Evolutionary conservation across 805 yeast species (phyloP).

Genomic region (Gaillardinia entomophila): DNA sequence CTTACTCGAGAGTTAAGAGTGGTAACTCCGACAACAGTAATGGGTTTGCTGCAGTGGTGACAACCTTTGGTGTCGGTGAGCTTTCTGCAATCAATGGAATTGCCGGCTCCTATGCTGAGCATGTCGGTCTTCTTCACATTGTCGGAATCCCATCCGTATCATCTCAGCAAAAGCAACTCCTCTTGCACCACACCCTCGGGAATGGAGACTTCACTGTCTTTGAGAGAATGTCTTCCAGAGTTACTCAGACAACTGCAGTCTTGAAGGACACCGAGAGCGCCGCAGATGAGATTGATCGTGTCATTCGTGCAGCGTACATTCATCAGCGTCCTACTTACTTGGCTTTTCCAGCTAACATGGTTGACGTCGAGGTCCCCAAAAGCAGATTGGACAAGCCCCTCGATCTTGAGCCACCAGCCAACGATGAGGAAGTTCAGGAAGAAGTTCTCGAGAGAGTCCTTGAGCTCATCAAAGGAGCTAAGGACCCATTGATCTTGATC

Average conservation of each 20-base stretch:
- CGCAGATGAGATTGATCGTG: constrained; percentile 8
- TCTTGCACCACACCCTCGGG: constrained; percentile 12
- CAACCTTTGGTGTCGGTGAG: constrained; percentile 12
- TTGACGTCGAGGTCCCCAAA: constrained; percentile 7
- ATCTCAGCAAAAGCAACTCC: constrained; percentile 8
- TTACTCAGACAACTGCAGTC: constrained; percentile 7
- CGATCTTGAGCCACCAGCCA: constrained; percentile 8
- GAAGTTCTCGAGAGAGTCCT: constrained; percentile 7
- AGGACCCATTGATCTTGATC: constrained; percentile 14
- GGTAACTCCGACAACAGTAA: no score
- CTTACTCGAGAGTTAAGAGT: constrained; percentile 78
- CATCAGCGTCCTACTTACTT: constrained; percentile 11
- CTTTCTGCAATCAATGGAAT: constrained; percentile 10
- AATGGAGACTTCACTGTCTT: constrained; percentile 12
- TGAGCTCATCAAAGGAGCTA: constrained; percentile 6
- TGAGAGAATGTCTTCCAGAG: constrained; percentile 7
- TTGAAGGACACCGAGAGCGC: constrained; percentile 7
- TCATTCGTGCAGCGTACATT: constrained; percentile 11
- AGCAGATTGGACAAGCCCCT: constrained; percentile 6
- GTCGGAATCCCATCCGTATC: constrained; percentile 10
- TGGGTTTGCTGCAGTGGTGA: no score
- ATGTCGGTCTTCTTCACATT: constrained; percentile 9
- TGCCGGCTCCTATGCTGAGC: constrained; percentile 12
- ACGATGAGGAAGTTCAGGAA: constrained; percentile 7
- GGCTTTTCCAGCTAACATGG: constrained; percentile 11